Evolutionary conservation across 495 filamentous ascomycete genomes (phyloP).

Genomic region (Aspergillus cavernicola): DNA sequence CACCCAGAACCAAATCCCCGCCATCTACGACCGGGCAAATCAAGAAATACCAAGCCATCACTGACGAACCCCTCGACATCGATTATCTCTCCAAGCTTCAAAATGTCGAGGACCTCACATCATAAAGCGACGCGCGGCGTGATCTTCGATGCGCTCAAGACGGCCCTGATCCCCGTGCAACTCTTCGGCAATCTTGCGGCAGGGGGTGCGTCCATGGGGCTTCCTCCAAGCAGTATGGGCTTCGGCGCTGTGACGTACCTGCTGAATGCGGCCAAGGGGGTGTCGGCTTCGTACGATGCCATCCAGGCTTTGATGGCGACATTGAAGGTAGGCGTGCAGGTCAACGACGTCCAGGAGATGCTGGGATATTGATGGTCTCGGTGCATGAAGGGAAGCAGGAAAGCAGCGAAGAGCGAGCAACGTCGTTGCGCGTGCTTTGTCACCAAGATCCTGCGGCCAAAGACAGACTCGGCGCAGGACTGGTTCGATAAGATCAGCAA

Average conservation of each 20-base stretch:
- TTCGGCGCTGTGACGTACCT: conserved; percentile 31
- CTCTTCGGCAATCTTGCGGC: conserved; percentile 25
- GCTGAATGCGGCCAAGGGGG: conserved; percentile 30
- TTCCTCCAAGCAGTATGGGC: conserved; percentile 25
- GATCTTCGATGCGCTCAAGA: conserved; percentile 15
- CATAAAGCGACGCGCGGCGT: conserved; percentile 12
- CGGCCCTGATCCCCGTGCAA: conserved; percentile 24
- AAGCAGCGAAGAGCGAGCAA: background rate
- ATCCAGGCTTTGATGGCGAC: conserved; percentile 25
- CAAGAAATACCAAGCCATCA: conserved; percentile 11
- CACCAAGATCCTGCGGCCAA: conserved; percentile 12
- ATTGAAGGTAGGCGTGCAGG: conserved; percentile 15
- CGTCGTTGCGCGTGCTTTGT: conserved; percentile 7
- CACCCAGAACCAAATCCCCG: conserved; percentile 5
- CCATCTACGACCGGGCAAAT: conserved; percentile 9
- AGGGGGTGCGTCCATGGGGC: conserved; percentile 21
- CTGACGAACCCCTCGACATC: conserved; percentile 2
- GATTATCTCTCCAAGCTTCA: no score
- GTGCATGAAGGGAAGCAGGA: background rate
- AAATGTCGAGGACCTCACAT: no score
- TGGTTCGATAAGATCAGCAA: conserved; percentile 25
- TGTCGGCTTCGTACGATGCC: conserved; percentile 26
- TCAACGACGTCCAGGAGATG: conserved; percentile 15
- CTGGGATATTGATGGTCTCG: background rate
- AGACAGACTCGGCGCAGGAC: conserved; percentile 16